phyloP scores from a whole-genome alignment of 1,284 basidiomycete species.

The Mixia osmundae region DNA sequence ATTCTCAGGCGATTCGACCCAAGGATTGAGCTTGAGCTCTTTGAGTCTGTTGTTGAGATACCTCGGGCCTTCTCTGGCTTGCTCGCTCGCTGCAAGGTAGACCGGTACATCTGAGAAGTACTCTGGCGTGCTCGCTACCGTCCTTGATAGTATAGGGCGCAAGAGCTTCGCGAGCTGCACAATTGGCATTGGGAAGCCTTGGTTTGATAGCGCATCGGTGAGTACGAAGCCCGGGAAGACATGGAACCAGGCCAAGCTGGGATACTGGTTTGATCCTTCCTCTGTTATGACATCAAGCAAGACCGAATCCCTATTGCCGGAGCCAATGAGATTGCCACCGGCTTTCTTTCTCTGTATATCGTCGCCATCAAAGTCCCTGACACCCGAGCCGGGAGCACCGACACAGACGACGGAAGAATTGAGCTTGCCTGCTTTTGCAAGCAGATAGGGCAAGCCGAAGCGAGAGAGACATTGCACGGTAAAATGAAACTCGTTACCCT shows the following conservation, averaged over 20 bases:
- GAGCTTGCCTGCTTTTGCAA: slow-evolving; percentile 19
- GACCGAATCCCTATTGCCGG: slow-evolving; percentile 7
- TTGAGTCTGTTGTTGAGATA: not conserved
- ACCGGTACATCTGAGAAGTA: slow-evolving; percentile 17
- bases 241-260: slow-evolving; percentile 14
- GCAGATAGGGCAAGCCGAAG: slow-evolving; percentile 20
- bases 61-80: not conserved
- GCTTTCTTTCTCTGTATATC: slow-evolving; percentile 13
- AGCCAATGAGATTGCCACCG: slow-evolving; percentile 2
- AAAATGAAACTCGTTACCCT: slow-evolving; percentile 19
- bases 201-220: slow-evolving; percentile 18
- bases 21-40: not conserved
- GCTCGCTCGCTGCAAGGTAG: slow-evolving; percentile 13
- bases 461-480: slow-evolving; percentile 22
- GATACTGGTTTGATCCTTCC: slow-evolving; percentile 7
- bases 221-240: slow-evolving; percentile 16
- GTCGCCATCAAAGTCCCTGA: slow-evolving; percentile 13
- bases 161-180: slow-evolving; percentile 12
- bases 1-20: not conserved
- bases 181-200: slow-evolving; percentile 18
- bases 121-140: slow-evolving; percentile 15
- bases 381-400: slow-evolving; percentile 18
- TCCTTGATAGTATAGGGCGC: slow-evolving; percentile 13
- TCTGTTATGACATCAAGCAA: slow-evolving; percentile 2
- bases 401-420: slow-evolving; percentile 19